Evolutionary conservation across 176 grass and related monocot genomes (phyloP), one percentile per base, ranked within the genome.

Genomic region (Tillandsia fasciculata): DNA sequence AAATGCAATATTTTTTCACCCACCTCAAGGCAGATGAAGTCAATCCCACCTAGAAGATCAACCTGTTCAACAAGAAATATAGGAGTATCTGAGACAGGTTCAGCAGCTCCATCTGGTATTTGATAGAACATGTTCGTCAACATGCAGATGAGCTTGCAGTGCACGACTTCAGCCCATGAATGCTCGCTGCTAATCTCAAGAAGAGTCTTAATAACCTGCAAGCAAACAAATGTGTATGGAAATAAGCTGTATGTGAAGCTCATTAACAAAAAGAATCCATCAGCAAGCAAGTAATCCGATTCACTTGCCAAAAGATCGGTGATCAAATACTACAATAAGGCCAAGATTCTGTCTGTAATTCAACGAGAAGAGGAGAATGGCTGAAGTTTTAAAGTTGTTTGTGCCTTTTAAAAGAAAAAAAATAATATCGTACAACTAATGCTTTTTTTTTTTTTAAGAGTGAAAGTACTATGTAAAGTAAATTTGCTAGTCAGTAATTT

Each of bases 1-100:
- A 42, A 42, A 42, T 42, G 33, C 33, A 42, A 42, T 42, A 6
- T 42, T 42, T 42, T 42, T 42, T 42, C 29, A 42, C 33, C 33
- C 29, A 97, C 94, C 89, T 97, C 89, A 72, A 97, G 77, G 87
- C 89, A 93, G 71, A 97, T 90, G 68, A 91, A 93, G 63, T 97
- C 84, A 66, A 97, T 85, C 76, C 94, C 89, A 75, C 89, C 94
- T 85, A 97, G 81, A 73, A 80, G 84, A 79, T 97, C 87, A 54
- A 92, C 79, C 75, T 76, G 79, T 52, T 90, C 77, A 9, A 81
- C 78, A 80, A 82, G 50, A 66, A 92, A 90, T 71, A 47, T 69
- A 20, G 82, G 79, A 73, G 70, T 85, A 58, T 83, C 81, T 71
- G 78, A 64, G 66, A 76, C 50, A 77, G 76, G 74, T 63, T 87